phyloP scores from a whole-genome alignment of 2,329 filamentous ascomycete genomes.

The Cordyceps pruinosa region DNA sequence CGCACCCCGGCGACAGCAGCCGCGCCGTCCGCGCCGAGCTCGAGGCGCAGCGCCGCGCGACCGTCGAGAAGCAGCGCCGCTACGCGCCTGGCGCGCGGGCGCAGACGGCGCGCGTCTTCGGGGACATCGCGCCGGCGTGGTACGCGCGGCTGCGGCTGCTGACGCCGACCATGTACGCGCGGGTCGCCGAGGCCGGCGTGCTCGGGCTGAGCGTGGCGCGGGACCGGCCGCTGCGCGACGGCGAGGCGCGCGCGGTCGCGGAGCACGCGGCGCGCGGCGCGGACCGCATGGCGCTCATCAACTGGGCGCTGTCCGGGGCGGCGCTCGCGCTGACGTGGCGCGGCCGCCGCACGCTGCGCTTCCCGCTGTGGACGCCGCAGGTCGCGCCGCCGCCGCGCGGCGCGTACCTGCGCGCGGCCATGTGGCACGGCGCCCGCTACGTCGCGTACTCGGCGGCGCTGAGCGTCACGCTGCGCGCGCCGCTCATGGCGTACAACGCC shows the following conservation, averaged over 20 bases:
- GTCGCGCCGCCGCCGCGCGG: constrained; percentile 25
- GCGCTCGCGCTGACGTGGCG: constrained; percentile 22
- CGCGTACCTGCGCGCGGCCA: constrained; percentile 19
- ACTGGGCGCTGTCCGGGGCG: constrained; percentile 20
- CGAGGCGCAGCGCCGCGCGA: constrained; percentile 26
- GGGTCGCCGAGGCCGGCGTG: constrained; percentile 22
- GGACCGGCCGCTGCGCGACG: constrained; percentile 27
- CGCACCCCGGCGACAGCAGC: constrained; percentile 11
- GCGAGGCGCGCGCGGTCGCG: constrained; percentile 30
- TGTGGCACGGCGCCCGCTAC: constrained; percentile 33
- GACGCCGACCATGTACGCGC: constrained; percentile 22
- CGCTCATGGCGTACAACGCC: constrained; percentile 26
- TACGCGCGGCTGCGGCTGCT: constrained; percentile 26
- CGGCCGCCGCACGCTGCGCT: constrained; percentile 29
- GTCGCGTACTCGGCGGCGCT: constrained; percentile 25
- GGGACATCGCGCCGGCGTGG: constrained; percentile 22
- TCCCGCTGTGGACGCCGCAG: constrained; percentile 34
- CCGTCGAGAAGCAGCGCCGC: constrained; percentile 22
- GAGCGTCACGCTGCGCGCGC: constrained; percentile 20
- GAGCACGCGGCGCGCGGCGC: constrained; percentile 27
- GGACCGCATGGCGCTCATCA: constrained; percentile 25
- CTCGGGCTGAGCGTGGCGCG: constrained; percentile 24
- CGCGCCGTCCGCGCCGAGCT: constrained; percentile 24
- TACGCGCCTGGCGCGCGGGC: constrained; percentile 25
- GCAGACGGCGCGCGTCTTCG: constrained; percentile 26